Evolutionary conservation across 441 rosid species (phyloP), one percentile per base, ranked within the genome.

Genomic region (Populus hybrid): DNA sequence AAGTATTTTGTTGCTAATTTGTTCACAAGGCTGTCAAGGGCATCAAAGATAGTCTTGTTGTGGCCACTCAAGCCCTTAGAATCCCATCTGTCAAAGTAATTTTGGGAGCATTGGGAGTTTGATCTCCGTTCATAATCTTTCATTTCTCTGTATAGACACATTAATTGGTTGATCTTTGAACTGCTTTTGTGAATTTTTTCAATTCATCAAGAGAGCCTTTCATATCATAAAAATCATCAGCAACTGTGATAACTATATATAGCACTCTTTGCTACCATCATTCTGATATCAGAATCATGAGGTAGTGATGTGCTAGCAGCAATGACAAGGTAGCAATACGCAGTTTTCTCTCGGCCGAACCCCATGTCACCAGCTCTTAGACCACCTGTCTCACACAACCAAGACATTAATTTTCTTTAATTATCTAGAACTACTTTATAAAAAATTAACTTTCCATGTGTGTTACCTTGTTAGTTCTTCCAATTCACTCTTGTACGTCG

Each of bases 181-280:
- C 76, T 16, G 92, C 91, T n/a, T 78, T 76, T 1, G 88, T 81
- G 70, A 92, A 90, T 26, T 73, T 74, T 76, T 82, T 70, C 78
- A 92, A 71, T 10, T 91, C 90, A 67, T 85, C 50, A 2, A 82
- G 2, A 73, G 89, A 91, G 77, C 86, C 95, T 86, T 79, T 75
- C 69, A 70, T 81, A 69, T 92, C 92, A 21, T 82, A 91, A 69
- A 88, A 91, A 79, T 89, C 97, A 82, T 92, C 97, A 4, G 95
- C 88, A 9, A 89, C 83, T 1, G 95, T 91, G 34, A 91, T 78
- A 7, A 91, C 19, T 16, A 84, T 82, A 0, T 28, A 28, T 28
- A 28, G 83, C 95, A 68, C 86, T 70, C 77, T 92, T 91, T 5
- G 93, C 85, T 3, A 69, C 38, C 19, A 91, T 36, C 65, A 74